phyloP scores from a whole-genome alignment of 2,329 filamentous ascomycete genomes.

The Decorospora gaudefroyi region DNA sequence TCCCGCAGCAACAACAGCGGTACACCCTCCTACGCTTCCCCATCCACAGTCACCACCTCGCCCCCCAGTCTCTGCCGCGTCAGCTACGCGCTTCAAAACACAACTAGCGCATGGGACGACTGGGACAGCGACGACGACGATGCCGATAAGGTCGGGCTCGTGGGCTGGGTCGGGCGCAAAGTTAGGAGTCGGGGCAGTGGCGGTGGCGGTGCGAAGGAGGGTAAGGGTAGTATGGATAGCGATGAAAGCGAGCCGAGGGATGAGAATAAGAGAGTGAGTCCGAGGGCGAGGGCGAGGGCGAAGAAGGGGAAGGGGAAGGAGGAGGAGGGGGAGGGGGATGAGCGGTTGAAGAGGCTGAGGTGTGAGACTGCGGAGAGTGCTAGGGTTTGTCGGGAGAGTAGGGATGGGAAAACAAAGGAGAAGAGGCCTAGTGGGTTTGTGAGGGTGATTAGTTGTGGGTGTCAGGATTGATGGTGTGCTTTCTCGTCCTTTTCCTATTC shows the following conservation, averaged over 20 bases:
- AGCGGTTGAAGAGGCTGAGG: no score
- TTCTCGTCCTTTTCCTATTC: no score
- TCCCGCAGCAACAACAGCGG: slow-evolving; percentile 34
- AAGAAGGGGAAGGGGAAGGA: slow-evolving; percentile 11
- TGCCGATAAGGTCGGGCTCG: slow-evolving; percentile 37
- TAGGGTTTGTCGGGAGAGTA: slow-evolving; percentile 5
- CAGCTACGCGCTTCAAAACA: slow-evolving; percentile 36
- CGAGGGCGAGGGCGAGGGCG: background rate
- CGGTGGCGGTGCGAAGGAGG: slow-evolving; percentile 11
- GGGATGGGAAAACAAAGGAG: slow-evolving; percentile 20
- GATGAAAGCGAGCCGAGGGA: slow-evolving; percentile 13
- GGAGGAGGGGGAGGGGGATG: slow-evolving; percentile 9
- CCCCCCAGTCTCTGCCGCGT: slow-evolving; percentile 27
- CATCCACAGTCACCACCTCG: slow-evolving; percentile 19
- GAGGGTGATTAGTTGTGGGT: slow-evolving; percentile 43
- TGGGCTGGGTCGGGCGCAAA: slow-evolving; percentile 30
- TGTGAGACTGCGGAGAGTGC: slow-evolving; percentile 5
- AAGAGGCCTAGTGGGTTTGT: slow-evolving; percentile 35
- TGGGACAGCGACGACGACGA: slow-evolving; percentile 42
- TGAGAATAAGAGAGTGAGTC: slow-evolving; percentile 5
- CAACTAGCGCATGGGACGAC: slow-evolving; percentile 45
- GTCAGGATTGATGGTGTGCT: slow-evolving; percentile 10
- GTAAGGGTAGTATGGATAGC: slow-evolving; percentile 20
- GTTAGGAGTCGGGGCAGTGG: slow-evolving; percentile 14
- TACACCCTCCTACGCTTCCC: slow-evolving; percentile 34